Evolutionary conservation across 139 green algal genomes (phyloP).

Genomic region (Chlamydomonas applanata): DNA sequence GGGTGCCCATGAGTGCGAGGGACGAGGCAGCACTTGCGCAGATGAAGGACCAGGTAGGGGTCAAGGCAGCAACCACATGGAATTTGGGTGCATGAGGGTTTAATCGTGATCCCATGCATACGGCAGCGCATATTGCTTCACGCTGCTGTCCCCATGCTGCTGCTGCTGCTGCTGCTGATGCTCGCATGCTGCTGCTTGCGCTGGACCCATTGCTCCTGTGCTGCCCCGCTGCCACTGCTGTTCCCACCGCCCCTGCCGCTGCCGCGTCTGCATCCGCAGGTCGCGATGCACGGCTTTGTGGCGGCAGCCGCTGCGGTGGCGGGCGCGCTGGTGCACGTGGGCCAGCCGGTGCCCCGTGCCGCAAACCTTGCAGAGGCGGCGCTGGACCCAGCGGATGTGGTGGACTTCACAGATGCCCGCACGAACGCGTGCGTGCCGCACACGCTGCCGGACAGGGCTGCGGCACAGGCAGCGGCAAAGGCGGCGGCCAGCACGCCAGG

Average conservation of each 20-base stretch:
- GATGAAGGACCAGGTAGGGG: background rate
- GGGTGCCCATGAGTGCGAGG: background rate
- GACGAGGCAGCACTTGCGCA: background rate
- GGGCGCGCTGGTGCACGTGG: constrained; percentile 24
- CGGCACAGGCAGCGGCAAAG: too few relatives aligned
- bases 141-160: too few relatives aligned
- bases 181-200: too few relatives aligned
- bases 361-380: constrained; percentile 28
- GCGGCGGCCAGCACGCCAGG: too few relatives aligned
- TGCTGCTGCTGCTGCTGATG: too few relatives aligned
- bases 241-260: background rate
- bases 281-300: background rate
- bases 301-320: constrained; percentile 14
- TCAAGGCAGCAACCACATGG: too few relatives aligned
- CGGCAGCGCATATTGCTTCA: too few relatives aligned
- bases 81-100: too few relatives aligned
- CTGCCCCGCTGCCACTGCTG: too few relatives aligned
- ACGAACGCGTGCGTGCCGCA: background rate
- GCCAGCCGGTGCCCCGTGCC: constrained; percentile 15
- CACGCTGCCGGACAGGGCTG: background rate
- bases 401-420: background rate
- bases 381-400: constrained; percentile 19
- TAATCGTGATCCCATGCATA: too few relatives aligned
- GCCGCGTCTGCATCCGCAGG: background rate
- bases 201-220: too few relatives aligned